Base-by-base conservation (phyloP, 331 rosid species). In the Rosa hybrid region DNA sequence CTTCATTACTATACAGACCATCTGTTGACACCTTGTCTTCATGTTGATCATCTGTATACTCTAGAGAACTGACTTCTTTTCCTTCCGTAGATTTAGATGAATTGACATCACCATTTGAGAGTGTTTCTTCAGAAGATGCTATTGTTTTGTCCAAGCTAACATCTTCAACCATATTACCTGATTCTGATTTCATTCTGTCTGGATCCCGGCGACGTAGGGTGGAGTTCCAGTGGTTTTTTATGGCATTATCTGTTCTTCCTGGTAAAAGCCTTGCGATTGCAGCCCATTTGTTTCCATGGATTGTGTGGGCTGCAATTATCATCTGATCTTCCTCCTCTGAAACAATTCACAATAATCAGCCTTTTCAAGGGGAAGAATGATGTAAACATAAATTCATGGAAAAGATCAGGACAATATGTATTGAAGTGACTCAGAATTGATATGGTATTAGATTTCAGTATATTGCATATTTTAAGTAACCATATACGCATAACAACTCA, bases 241-340 rank as follows among this genome's bases (percentile, higher is more conserved):
- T 91, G 59, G 96, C 89, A 74, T 89, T 91, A 76, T 91, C 96
- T 5, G 93, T 91, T 88, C 96, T 84, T 46, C 96, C 96, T 20
- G 86, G 87, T 78, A 91, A 75, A 80, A 91, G 91, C 84, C 86
- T 75, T 2, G 96, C 91, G 56, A 91, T 91, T 27, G 87, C 91
- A 57, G 93, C 91, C 96, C 96, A 91, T 80, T 86, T 91, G 82
- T 91, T 90, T 39, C 90, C 91, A 56, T 85, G 94, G 53, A 94
- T 68, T 73, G 88, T 91, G 83, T 94, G 98, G 75, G 98, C 96
- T 77, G 90, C 81, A 75, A 94, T 89, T 80, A 94, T 94, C 83
- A 89, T 89, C 72, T 70, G 84, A 78, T 92, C 97, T 68, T 92
- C 98, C 87, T 88, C 96, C 81, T 90, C 98, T 94, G 92, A 75